Conservation (phyloP, 73 alveolate species). For the Paramecium biaurelia region DNA sequence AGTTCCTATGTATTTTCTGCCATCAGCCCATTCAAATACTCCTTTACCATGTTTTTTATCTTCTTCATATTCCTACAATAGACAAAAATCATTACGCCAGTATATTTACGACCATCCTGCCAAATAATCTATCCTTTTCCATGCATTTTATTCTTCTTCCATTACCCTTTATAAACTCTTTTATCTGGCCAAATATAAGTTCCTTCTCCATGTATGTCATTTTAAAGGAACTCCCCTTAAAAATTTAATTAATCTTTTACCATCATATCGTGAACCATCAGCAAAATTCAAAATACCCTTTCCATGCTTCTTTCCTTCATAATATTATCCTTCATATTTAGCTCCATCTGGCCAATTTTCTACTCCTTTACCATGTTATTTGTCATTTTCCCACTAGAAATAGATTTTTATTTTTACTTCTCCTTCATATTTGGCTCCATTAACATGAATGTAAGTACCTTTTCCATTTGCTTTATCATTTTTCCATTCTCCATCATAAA, state of each 20-base stretch:
- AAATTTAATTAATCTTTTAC: not conserved
- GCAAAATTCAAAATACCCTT: constrained; percentile 70
- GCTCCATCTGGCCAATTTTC: constrained; percentile 74
- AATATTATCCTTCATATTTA: constrained; percentile 74
- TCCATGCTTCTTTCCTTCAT: constrained; percentile 73
- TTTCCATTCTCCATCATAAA: constrained; percentile 81
- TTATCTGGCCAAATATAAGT: constrained; percentile 55
- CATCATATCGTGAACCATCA: constrained; percentile 73
- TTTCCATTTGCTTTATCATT: constrained; percentile 80
- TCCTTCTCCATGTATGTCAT: constrained; percentile 53
- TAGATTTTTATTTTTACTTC: constrained; percentile 34
- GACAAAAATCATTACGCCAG: constrained; percentile 32
- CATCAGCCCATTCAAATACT: constrained; percentile 75
- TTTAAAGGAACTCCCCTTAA: not conserved
- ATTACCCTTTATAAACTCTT: constrained; percentile 31
- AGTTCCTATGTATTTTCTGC: constrained; percentile 76
- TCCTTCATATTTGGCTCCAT: constrained; percentile 88
- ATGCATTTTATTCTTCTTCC: constrained; percentile 62
- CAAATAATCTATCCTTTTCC: constrained; percentile 66
- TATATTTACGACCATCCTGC: constrained; percentile 82
- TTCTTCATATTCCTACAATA: constrained; percentile 62
- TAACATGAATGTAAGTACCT: constrained; percentile 83
- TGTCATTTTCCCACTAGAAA: constrained; percentile 41
- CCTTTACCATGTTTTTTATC: constrained; percentile 80
- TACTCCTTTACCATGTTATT: constrained; percentile 72